A percentile compares a stretch with the other conserved stretches of the same genome.
Evolutionary conservation across 2,329 filamentous ascomycete species (phyloP).

Genomic region (Pseudogymnoascus sp.): DNA sequence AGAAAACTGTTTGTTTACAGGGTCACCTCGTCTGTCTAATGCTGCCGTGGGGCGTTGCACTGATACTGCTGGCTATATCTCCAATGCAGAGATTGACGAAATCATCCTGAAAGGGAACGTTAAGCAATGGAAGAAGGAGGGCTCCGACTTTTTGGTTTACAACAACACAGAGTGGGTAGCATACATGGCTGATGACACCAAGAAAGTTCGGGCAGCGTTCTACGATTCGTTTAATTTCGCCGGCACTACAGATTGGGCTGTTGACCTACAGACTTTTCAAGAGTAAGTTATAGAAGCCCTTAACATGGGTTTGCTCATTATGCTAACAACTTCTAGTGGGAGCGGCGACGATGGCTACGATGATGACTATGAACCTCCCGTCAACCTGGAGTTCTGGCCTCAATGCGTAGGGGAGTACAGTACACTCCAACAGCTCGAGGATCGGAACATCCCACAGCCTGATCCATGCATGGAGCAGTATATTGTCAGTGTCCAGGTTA

Average conservation of each 20-base stretch:
- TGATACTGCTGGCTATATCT: conserved; percentile 29
- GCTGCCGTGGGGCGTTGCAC: conserved; percentile 27
- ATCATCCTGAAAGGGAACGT: conserved; percentile 19
- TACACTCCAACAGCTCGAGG: not conserved
- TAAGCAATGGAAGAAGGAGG: too few relatives aligned
- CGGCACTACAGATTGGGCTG: conserved; percentile 31
- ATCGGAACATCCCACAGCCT: not conserved
- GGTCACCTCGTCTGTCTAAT: not conserved
- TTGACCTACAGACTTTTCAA: conserved; percentile 23
- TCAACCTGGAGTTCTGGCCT: not conserved
- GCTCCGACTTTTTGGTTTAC: conserved; percentile 20
- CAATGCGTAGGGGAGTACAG: not conserved
- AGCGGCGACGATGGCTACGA: not conserved
- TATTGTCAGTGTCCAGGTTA: not conserved
- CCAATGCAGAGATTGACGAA: conserved; percentile 29
- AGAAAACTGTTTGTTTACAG: conserved; percentile 28
- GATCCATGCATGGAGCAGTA: not conserved
- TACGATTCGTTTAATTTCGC: conserved; percentile 24
- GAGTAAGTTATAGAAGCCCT: not conserved
- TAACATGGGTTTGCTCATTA: not conserved
- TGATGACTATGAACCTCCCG: not conserved
- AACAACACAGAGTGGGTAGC: conserved; percentile 26
- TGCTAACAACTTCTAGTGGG: not conserved
- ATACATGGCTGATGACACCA: conserved; percentile 24
- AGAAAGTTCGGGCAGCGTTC: conserved; percentile 16